phyloP scores from a whole-genome alignment of 176 grass and related monocot genomes.

The Luzula sylvatica region DNA sequence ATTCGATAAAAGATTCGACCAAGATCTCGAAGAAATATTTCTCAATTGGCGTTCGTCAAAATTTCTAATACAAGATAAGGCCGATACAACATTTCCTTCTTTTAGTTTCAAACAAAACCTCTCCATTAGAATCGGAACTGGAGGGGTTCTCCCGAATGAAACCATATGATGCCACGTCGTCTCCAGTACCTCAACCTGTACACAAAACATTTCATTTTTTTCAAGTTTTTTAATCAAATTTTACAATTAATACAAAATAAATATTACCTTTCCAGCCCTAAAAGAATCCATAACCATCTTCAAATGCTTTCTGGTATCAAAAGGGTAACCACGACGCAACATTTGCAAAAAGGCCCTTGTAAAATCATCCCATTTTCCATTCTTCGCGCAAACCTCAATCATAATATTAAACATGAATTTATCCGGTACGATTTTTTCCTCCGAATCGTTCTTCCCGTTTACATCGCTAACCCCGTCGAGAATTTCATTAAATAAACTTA shows the following conservation, averaged over 20 bases:
- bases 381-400: constrained; percentile 66
- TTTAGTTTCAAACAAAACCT: constrained; percentile 79
- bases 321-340: constrained; percentile 50
- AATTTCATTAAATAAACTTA: constrained; percentile 53
- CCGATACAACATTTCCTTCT: constrained; percentile 36
- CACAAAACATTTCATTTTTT: constrained; percentile 7
- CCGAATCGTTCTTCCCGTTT: constrained; percentile 28
- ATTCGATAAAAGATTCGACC: constrained; percentile 50
- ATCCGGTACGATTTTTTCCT: constrained; percentile 46
- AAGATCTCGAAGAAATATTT: constrained; percentile 42
- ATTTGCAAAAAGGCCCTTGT: constrained; percentile 59
- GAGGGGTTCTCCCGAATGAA: constrained; percentile 37
- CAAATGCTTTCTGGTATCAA: constrained; percentile 61
- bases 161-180: constrained; percentile 55
- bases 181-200: constrained; percentile 58
- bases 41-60: constrained; percentile 47
- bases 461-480: constrained; percentile 32
- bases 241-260: constrained; percentile 19
- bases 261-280: constrained; percentile 71
- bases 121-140: constrained; percentile 67
- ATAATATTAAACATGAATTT: constrained; percentile 96
- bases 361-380: constrained; percentile 70
- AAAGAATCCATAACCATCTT: constrained; percentile 56
- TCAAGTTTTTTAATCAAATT: neutral
- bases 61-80: constrained; percentile 41